Conservation (phyloP, 1,139 yeast genomes). For the Nakaseomyces uthaithaninus region DNA sequence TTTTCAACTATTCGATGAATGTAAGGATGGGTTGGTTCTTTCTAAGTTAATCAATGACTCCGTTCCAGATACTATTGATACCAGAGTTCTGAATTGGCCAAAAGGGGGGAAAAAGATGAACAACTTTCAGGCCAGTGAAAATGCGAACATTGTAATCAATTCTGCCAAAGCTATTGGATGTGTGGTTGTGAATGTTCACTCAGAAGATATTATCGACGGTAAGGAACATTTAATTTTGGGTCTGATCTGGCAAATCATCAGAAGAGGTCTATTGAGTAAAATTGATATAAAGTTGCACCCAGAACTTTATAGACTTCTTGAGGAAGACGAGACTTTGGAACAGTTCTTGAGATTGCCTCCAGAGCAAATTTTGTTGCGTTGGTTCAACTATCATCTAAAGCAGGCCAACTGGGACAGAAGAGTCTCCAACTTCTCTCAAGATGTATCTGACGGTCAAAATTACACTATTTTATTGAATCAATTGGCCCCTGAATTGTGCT, state of each 20-base stretch:
- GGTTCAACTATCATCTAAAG: slow-evolving; percentile 94
- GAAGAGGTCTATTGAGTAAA: slow-evolving; percentile 88
- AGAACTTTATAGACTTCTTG: slow-evolving; percentile 85
- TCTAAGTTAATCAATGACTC: slow-evolving; percentile 94
- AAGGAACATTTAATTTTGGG: slow-evolving; percentile 93
- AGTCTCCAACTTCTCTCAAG: slow-evolving; percentile 77
- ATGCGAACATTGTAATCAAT: slow-evolving; percentile 93
- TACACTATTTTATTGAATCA: slow-evolving; percentile 85
- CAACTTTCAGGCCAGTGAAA: slow-evolving; percentile 92
- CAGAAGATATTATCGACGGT: slow-evolving; percentile 95
- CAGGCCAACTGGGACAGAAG: slow-evolving; percentile 89
- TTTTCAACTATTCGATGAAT: slow-evolving; percentile 93
- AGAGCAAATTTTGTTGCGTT: slow-evolving; percentile 89
- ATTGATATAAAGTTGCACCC: slow-evolving; percentile 96
- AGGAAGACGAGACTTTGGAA: slow-evolving; percentile 94
- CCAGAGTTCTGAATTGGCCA: slow-evolving; percentile 89
- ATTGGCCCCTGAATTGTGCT: slow-evolving; percentile 76
- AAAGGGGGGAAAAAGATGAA: slow-evolving; percentile 75
- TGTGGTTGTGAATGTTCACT: slow-evolving; percentile 93
- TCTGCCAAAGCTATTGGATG: slow-evolving; percentile 99
- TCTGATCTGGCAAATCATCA: slow-evolving; percentile 94
- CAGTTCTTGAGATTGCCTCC: slow-evolving; percentile 95
- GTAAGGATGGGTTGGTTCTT: slow-evolving; percentile 88
- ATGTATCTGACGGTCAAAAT: slow-evolving; percentile 91
- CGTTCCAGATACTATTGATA: slow-evolving; percentile 96